Conservation (phyloP, 179 eudicot genomes). For the Amaranthus tricolor region DNA sequence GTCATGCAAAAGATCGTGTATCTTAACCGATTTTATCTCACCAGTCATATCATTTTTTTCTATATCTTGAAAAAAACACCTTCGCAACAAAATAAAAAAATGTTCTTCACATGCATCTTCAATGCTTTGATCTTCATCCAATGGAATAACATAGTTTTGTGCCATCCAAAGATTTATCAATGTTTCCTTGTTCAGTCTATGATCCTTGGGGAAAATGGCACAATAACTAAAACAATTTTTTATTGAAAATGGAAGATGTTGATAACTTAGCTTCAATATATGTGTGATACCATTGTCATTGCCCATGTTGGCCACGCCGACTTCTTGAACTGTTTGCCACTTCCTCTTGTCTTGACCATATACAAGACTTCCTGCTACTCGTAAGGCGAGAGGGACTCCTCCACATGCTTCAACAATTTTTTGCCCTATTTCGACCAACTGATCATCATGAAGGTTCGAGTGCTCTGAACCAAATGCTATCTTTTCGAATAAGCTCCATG, state of each 20-base stretch:
- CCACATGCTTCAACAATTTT: neutral
- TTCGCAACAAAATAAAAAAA: neutral
- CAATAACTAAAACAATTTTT: slow-evolving; percentile 19
- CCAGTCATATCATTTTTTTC: neutral
- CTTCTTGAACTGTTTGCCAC: neutral
- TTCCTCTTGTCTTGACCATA: neutral
- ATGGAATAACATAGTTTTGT: neutral
- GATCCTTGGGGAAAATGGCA: slow-evolving; percentile 9
- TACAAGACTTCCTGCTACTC: slow-evolving; percentile 9
- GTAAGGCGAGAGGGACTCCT: neutral
- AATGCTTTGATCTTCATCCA: neutral
- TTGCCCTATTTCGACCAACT: neutral
- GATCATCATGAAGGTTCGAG: neutral
- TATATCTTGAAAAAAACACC: neutral
- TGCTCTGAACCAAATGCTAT: neutral
- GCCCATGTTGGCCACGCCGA: slow-evolving; percentile 7
- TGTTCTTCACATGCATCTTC: neutral
- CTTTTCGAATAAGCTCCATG: slow-evolving; percentile 12
- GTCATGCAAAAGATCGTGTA: neutral
- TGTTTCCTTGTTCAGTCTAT: neutral
- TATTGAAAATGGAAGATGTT: slow-evolving; percentile 3
- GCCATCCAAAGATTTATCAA: slow-evolving; percentile 1
- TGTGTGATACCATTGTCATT: no score
- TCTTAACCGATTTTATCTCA: neutral
- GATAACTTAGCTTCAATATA: slow-evolving; percentile 13